Evolutionary conservation across 371 early-diverging fungal genomes (phyloP).

Genomic region (Chytridium lagenaria): DNA sequence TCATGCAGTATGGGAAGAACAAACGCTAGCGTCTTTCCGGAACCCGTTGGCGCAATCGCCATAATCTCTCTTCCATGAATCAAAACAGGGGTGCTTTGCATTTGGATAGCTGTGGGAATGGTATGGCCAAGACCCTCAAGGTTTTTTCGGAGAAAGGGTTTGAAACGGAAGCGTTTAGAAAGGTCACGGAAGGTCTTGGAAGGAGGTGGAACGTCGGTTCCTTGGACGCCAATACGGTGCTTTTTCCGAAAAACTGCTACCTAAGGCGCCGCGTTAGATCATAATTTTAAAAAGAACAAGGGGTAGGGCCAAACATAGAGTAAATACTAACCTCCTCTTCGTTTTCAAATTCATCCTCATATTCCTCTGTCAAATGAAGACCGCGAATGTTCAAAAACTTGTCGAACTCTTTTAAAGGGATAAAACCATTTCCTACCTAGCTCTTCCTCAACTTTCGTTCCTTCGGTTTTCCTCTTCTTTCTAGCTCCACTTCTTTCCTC

Average conservation of each 20-base stretch:
- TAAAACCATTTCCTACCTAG: neutral
- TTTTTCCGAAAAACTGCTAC: slow-evolving; percentile 67
- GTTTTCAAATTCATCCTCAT: slow-evolving; percentile 6
- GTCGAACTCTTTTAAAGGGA: neutral
- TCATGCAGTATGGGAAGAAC: slow-evolving; percentile 89
- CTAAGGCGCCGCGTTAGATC: too few relatives aligned
- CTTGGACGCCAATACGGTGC: slow-evolving; percentile 81
- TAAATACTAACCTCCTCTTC: slow-evolving; percentile 9
- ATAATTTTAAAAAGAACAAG: too few relatives aligned
- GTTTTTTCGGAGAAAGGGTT: slow-evolving; percentile 71
- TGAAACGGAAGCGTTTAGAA: slow-evolving; percentile 70
- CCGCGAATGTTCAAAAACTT: slow-evolving; percentile 2
- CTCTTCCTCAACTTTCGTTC: neutral
- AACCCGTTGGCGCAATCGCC: slow-evolving; percentile 95
- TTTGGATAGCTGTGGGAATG: slow-evolving; percentile 97
- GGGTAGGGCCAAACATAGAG: too few relatives aligned
- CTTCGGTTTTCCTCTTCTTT: neutral
- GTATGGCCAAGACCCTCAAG: slow-evolving; percentile 67
- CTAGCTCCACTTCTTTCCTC: neutral
- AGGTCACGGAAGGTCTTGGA: slow-evolving; percentile 80
- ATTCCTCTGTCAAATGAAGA: neutral
- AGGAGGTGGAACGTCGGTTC: slow-evolving; percentile 87
- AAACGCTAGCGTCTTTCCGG: slow-evolving; percentile 99
- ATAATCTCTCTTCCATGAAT: slow-evolving; percentile 86
- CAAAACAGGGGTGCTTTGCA: slow-evolving; percentile 88